Evolutionary conservation across 495 filamentous ascomycete genomes (phyloP), one percentile per base, ranked within the genome.

Genomic region (Jackrogersella minutella): DNA sequence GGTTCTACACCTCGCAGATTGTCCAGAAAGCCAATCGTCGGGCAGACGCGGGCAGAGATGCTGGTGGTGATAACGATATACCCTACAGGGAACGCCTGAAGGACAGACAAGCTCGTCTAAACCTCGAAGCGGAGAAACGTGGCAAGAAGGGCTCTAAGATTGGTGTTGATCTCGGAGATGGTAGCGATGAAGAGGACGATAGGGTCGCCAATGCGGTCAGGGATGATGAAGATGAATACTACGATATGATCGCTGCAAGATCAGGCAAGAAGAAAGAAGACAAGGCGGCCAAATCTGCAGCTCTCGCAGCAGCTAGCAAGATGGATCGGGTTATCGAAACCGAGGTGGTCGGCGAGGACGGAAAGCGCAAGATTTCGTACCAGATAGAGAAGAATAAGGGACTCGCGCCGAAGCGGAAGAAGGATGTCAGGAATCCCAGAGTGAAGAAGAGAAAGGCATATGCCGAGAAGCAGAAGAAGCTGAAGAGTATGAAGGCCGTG

Each of bases 341-440:
- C n/a, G 86, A 88, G 65, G 77, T 80, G 63, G 68, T 93, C 44
- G 81, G 82, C 17, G 79, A 84, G 10, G 91, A 94, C 69, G 93
- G 92, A 50, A 96, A 96, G 81, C 84, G 96, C 44, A 89, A 90
- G 71, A 95, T 98, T 76, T 88, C 85, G 5, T 98, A 96, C 78
- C 84, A 87, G 74, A 98, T 99, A 73, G 83, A 93, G 83, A 97
- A 97, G 86, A 99, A 99, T 77, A 97, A 97, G 83, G 95, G 96
- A 30, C 81, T 99, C 66, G 87, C 91, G 66, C 91, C 93, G 50
- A 86, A 90, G 73, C 84, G 95, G 52, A 96, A 88, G 85, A 97
- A 98, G 85, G 91, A 95, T 54, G 87, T 91, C 46, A 84, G 95
- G 62, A 99, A 99, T 79, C 95, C 96, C 11, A 84, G 95, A 77